Evolutionary conservation across 257 asterid species (phyloP).

Genomic region (Solanum lignicaule): DNA sequence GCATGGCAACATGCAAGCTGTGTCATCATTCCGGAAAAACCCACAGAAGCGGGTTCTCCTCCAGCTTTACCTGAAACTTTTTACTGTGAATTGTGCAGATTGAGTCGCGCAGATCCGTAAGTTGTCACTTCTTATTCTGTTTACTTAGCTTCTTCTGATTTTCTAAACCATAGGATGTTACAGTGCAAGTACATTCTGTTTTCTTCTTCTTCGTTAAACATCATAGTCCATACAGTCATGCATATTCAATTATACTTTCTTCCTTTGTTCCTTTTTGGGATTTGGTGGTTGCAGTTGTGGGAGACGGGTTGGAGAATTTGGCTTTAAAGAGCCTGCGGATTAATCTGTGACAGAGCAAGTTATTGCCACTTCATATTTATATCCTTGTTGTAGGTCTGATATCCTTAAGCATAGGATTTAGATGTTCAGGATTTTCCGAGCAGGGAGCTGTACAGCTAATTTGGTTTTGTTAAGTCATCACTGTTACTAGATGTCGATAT

Average conservation of each 20-base stretch:
- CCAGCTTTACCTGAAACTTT: constrained; percentile 59
- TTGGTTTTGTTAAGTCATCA: background rate
- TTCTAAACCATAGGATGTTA: background rate
- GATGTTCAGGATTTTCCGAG: background rate
- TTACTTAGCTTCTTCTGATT: background rate
- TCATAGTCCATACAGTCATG: background rate
- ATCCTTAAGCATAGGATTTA: background rate
- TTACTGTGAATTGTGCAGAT: constrained; percentile 88
- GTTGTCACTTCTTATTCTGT: constrained; percentile 19
- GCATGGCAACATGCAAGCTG: constrained; percentile 91
- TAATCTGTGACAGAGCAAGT: background rate
- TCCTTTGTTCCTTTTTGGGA: background rate
- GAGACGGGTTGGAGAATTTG: background rate
- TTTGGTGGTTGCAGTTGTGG: background rate
- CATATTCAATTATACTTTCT: background rate
- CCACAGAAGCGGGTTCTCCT: constrained; percentile 42
- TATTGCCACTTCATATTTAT: background rate
- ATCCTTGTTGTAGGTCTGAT: background rate
- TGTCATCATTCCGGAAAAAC: constrained; percentile 77
- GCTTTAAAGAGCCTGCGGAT: background rate
- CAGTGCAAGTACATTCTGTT: background rate
- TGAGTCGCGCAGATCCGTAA: constrained; percentile 95
- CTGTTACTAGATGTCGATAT: background rate
- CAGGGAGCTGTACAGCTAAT: background rate
- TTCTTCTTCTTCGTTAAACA: background rate